Evolutionary conservation across 2,329 filamentous ascomycete species (phyloP).

Genomic region (Botrytis deweyae): DNA sequence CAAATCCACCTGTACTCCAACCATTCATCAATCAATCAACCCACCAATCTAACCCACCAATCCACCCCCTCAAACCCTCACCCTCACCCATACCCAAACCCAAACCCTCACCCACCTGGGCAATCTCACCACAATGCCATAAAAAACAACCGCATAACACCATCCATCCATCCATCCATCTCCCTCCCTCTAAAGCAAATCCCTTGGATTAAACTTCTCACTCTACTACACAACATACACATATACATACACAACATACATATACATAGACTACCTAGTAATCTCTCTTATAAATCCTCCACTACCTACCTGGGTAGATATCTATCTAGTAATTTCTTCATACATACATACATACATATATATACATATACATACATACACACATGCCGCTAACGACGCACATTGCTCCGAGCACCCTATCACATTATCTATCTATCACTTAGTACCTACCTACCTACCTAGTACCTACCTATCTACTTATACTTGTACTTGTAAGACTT

Average conservation of each 20-base stretch:
- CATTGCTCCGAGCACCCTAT: background rate
- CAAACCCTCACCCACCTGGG: background rate
- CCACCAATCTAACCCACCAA: too few relatives aligned
- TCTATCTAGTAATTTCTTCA: background rate
- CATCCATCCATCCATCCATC: too few relatives aligned
- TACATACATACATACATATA: background rate
- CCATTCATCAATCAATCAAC: too few relatives aligned
- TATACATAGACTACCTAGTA: too few relatives aligned
- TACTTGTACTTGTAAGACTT: background rate
- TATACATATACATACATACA: background rate
- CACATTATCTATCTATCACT: background rate
- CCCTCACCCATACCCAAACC: background rate
- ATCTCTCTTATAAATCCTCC: background rate
- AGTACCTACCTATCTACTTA: background rate
- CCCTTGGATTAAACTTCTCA: background rate
- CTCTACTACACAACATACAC: too few relatives aligned
- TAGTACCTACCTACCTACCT: background rate
- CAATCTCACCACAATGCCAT: background rate
- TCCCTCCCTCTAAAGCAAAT: too few relatives aligned
- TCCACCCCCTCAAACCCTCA: background rate
- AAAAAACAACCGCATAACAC: too few relatives aligned
- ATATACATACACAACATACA: too few relatives aligned
- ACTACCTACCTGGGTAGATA: background rate
- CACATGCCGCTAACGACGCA: background rate
- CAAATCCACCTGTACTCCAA: too few relatives aligned